Percentiles rank a stretch among this genome's conserved stretches.
These are phyloP conservation scores for Stylonectria norvegica DNA, from an alignment of 2,329 filamentous ascomycete genomes.

Conservation along the genomic window DNA sequence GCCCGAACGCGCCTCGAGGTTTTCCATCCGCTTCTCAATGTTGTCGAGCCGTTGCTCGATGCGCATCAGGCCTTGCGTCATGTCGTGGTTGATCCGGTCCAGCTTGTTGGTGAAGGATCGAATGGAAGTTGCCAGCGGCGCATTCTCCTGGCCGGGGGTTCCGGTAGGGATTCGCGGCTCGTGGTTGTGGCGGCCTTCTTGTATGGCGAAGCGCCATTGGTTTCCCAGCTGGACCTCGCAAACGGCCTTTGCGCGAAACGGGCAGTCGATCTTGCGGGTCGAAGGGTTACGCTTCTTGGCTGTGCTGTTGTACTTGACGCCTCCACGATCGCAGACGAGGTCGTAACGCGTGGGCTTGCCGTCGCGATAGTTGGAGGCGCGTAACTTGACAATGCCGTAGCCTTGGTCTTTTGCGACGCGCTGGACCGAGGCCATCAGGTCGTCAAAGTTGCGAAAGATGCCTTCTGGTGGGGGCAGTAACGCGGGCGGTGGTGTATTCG, in stretches of 20 bases:
- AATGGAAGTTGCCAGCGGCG: conserved; percentile 55
- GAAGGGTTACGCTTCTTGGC: conserved; percentile 63
- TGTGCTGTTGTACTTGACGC: conserved; percentile 63
- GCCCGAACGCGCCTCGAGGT: conserved; percentile 46
- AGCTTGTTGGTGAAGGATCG: conserved; percentile 58
- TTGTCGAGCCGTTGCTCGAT: conserved; percentile 49
- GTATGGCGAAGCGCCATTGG: conserved; percentile 62
- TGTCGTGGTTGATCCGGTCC: conserved; percentile 56
- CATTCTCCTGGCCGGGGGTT: conserved; percentile 54
- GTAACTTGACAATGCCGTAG: conserved; percentile 60
- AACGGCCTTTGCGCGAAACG: conserved; percentile 61
- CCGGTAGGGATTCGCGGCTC: conserved; percentile 55
- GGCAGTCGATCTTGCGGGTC: conserved; percentile 62
- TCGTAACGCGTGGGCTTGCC: conserved; percentile 61
- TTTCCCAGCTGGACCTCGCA: conserved; percentile 61
- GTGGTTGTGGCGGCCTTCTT: conserved; percentile 59
- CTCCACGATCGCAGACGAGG: conserved; percentile 60
- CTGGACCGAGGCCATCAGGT: conserved; percentile 56
- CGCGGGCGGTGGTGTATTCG: conserved; percentile 45
- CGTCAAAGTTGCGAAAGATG: conserved; percentile 58
- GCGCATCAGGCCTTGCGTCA: conserved; percentile 49
- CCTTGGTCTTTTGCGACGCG: conserved; percentile 60
- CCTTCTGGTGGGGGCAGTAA: conserved; percentile 57
- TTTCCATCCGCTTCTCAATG: conserved; percentile 54
- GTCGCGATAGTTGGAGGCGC: conserved; percentile 61